These are phyloP conservation scores for Diddensiella santjacobensis DNA, from an alignment of 805 yeast species.

Conservation along the genomic window DNA sequence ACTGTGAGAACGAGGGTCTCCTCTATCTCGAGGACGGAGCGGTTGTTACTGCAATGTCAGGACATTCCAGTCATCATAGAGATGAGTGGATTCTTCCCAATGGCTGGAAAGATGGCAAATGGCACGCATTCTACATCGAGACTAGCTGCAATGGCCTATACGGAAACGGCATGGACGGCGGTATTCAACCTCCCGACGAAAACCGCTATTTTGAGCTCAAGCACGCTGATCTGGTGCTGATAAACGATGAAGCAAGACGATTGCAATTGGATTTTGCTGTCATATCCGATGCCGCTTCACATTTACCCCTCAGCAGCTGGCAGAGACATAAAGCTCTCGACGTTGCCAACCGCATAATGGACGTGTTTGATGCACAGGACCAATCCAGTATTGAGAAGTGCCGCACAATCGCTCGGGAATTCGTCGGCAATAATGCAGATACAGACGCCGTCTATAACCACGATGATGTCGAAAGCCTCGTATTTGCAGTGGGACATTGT, in stretches of 20 bases:
- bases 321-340: conserved; percentile 77
- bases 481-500: conserved; percentile 83
- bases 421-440: conserved; percentile 62
- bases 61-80: conserved; percentile 78
- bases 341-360: conserved; percentile 76
- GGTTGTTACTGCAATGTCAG: conserved; percentile 79
- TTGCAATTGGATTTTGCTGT: conserved; percentile 77
- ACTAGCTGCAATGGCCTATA: conserved; percentile 93
- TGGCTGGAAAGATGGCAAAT: conserved; percentile 43
- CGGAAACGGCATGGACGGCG: conserved; percentile 51
- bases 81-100: conserved; percentile 66
- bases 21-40: conserved; percentile 62
- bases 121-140: conserved; percentile 72
- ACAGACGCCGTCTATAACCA: conserved; percentile 56
- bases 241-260: conserved; percentile 74
- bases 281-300: conserved; percentile 84
- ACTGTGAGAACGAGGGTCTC: conserved; percentile 78
- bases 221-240: conserved; percentile 73
- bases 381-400: conserved; percentile 50
- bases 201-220: conserved; percentile 63
- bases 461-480: conserved; percentile 39
- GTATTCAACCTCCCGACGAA: conserved; percentile 61
- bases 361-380: conserved; percentile 69
- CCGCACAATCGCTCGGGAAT: conserved; percentile 57
- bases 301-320: conserved; percentile 64